Percentiles rank a stretch among this genome's conserved stretches.
Conservation (phyloP, 768 basidiomycete genomes). For the Kwoniella dejecticola region DNA sequence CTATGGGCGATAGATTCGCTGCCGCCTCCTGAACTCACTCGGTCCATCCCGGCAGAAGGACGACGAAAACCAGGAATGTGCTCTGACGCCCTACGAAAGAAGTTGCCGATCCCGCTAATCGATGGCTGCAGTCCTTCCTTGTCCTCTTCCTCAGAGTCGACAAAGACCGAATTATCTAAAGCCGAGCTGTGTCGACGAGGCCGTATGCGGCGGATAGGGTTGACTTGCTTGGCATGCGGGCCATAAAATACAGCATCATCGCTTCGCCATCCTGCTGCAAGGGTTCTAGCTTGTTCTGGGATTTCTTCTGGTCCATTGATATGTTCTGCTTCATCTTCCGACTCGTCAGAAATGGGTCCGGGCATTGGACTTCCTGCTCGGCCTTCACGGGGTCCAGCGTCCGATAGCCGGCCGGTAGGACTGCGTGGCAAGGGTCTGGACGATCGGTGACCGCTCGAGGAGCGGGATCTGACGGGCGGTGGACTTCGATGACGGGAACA, state of each 20-base stretch:
- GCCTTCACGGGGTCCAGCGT: slow-evolving; percentile 33
- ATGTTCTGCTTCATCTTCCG: slow-evolving; percentile 16
- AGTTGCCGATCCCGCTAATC: slow-evolving; percentile 10
- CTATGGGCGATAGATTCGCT: slow-evolving; percentile 1
- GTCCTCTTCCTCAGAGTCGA: slow-evolving; percentile 23
- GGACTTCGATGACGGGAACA: slow-evolving; percentile 40
- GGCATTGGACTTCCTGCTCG: slow-evolving; percentile 45
- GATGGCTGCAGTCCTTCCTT: not conserved
- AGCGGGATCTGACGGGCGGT: slow-evolving; percentile 29
- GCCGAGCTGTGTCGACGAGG: slow-evolving; percentile 15
- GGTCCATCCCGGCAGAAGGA: slow-evolving; percentile 13
- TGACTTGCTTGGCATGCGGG: slow-evolving; percentile 14
- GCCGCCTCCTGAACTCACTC: slow-evolving; percentile 4
- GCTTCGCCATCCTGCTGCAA: slow-evolving; percentile 33
- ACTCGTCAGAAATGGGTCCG: slow-evolving; percentile 14
- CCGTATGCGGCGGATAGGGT: not conserved
- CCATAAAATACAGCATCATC: slow-evolving; percentile 38
- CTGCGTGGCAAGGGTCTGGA: slow-evolving; percentile 3
- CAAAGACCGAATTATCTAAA: slow-evolving; percentile 17
- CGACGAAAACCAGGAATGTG: slow-evolving; percentile 29
- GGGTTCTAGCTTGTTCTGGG: not conserved
- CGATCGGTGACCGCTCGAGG: slow-evolving; percentile 13
- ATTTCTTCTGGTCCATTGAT: not conserved
- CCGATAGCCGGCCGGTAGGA: slow-evolving; percentile 25
- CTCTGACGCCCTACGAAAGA: slow-evolving; percentile 35